Percentiles rank a stretch among this genome's conserved stretches.
phyloP scores from a whole-genome alignment of 2,329 filamentous ascomycete genomes.

The Cladosporium oxysporum region DNA sequence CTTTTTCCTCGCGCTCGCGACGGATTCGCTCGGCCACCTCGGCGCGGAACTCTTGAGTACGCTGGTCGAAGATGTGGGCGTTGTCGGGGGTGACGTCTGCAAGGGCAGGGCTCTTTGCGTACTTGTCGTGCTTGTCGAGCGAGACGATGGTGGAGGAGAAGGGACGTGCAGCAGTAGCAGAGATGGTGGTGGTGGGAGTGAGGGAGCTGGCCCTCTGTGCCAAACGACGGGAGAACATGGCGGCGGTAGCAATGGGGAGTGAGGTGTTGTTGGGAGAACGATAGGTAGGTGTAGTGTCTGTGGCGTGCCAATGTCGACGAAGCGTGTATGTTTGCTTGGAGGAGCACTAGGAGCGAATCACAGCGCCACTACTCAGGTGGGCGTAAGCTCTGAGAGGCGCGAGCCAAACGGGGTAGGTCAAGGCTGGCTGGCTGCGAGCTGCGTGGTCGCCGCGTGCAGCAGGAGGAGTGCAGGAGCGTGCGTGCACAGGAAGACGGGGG shows the following conservation, averaged over 20 bases:
- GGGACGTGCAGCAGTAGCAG: constrained; percentile 22
- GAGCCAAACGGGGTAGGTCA: not conserved
- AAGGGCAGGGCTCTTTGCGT: constrained; percentile 65
- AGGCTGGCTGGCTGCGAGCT: not conserved
- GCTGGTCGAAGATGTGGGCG: constrained; percentile 74
- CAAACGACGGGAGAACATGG: constrained; percentile 27
- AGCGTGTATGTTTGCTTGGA: constrained; percentile 7
- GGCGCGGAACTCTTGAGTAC: constrained; percentile 85
- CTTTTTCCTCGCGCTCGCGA: constrained; percentile 75
- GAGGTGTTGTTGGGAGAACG: constrained; percentile 1
- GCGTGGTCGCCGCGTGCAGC: constrained; percentile 12
- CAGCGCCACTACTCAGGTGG: not conserved
- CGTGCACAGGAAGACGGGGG: not conserved
- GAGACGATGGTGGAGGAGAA: constrained; percentile 23
- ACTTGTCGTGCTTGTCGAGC: constrained; percentile 11
- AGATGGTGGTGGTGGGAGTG: constrained; percentile 15
- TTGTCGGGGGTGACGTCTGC: constrained; percentile 78
- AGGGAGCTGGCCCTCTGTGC: constrained; percentile 20
- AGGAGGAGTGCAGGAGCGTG: not conserved
- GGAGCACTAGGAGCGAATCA: constrained; percentile 17
- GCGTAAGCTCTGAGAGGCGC: constrained; percentile 1
- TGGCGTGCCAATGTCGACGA: constrained; percentile 4
- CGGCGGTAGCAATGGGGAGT: constrained; percentile 5
- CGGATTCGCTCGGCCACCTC: constrained; percentile 69
- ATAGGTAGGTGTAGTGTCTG: constrained; percentile 7